A percentile compares a stretch with the other conserved stretches of the same genome.
Conservation (phyloP, 331 rosid genomes). For the Quercus phellos region DNA sequence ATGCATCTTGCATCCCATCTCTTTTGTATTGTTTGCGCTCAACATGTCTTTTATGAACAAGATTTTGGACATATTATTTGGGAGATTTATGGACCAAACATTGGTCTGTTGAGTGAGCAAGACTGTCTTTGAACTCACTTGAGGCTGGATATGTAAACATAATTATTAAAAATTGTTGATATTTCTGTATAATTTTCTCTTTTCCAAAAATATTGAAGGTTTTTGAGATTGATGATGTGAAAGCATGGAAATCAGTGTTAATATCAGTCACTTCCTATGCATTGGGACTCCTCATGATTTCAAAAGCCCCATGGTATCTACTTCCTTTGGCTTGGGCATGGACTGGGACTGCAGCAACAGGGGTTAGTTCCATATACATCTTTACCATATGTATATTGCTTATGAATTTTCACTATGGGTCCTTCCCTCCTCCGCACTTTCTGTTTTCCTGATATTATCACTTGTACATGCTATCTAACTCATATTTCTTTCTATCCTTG, state of each 20-base stretch:
- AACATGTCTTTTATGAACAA: background rate
- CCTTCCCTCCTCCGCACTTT: background rate
- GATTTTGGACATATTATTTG: background rate
- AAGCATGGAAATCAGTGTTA: constrained; percentile 81
- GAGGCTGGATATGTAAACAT: background rate
- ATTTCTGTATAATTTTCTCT: constrained; percentile 1
- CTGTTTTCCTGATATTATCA: background rate
- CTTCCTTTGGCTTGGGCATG: constrained; percentile 99
- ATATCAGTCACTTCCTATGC: constrained; percentile 80
- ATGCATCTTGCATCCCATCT: background rate
- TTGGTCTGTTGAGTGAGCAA: constrained; percentile 8
- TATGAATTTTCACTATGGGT: background rate
- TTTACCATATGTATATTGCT: constrained; percentile 10
- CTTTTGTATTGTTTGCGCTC: background rate
- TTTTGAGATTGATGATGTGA: constrained; percentile 72
- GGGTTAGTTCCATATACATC: constrained; percentile 56
- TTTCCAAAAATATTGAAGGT: constrained; percentile 42
- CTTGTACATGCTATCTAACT: constrained; percentile 15
- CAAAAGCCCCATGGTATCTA: constrained; percentile 93
- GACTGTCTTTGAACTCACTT: background rate
- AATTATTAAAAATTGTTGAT: background rate
- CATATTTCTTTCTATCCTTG: constrained; percentile 14
- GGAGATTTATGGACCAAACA: background rate
- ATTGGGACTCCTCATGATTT: constrained; percentile 71
- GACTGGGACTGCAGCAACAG: constrained; percentile 95